Conservation (phyloP, 805 yeast genomes). For the Teunomyces lycoperdinae region DNA sequence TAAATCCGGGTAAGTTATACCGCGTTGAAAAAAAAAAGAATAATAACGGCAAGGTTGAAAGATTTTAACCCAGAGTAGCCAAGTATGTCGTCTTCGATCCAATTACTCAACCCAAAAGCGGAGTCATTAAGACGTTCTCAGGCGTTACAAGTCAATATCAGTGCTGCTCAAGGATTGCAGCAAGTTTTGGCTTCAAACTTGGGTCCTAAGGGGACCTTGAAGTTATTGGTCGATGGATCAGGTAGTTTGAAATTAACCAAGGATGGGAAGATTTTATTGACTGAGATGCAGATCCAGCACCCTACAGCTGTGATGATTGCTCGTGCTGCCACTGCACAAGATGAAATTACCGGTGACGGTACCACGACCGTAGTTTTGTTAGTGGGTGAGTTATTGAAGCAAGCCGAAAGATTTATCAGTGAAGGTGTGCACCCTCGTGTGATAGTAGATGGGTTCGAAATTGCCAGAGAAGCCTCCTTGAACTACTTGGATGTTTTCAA, state of each 20-base stretch:
- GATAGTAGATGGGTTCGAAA: slow-evolving; percentile 91
- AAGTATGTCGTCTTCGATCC: slow-evolving; percentile 61
- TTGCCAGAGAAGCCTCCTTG: slow-evolving; percentile 75
- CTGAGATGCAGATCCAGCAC: slow-evolving; percentile 89
- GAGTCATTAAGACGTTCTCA: slow-evolving; percentile 95
- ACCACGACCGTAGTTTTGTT: slow-evolving; percentile 92
- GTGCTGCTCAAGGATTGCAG: slow-evolving; percentile 96
- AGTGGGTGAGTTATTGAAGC: slow-evolving; percentile 92
- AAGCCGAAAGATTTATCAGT: slow-evolving; percentile 84
- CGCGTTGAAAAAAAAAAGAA: slow-evolving; percentile 1
- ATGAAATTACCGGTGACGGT: slow-evolving; percentile 99
- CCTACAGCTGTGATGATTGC: slow-evolving; percentile 60
- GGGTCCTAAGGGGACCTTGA: slow-evolving; percentile 96
- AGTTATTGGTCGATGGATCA: slow-evolving; percentile 95
- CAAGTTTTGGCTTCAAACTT: slow-evolving; percentile 86
- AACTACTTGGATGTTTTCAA: slow-evolving; percentile 68
- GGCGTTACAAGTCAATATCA: slow-evolving; percentile 90
- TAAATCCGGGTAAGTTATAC: slow-evolving; percentile 3
- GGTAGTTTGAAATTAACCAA: slow-evolving; percentile 94
- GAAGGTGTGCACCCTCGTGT: slow-evolving; percentile 98
- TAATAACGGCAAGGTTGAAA: slow-evolving; percentile 4
- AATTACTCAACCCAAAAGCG: slow-evolving; percentile 93
- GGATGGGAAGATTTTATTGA: slow-evolving; percentile 90
- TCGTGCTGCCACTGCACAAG: slow-evolving; percentile 97
- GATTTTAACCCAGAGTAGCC: slow-evolving; percentile 1